These are phyloP conservation scores for Gynostemma pentaphyllum DNA, from an alignment of 306 rosid species.

Conservation along the genomic window DNA sequence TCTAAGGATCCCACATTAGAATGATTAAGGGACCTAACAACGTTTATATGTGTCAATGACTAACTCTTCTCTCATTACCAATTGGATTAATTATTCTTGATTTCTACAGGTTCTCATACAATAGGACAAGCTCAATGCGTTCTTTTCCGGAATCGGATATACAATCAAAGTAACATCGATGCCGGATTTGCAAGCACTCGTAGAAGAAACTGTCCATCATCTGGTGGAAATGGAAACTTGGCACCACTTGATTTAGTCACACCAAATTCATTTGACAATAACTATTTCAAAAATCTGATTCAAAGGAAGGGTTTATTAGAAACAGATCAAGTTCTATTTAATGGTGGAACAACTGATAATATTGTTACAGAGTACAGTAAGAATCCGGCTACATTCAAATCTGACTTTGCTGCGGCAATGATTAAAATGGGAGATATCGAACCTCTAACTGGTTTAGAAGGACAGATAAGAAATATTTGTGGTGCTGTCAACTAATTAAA, in stretches of 20 bases:
- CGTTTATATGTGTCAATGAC: too few relatives aligned
- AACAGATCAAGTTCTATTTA: constrained; percentile 28
- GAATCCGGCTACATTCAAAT: constrained; percentile 1
- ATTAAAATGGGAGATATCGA: constrained; percentile 20
- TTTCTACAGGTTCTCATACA: constrained; percentile 17
- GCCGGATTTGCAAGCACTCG: constrained; percentile 37
- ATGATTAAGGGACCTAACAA: too few relatives aligned
- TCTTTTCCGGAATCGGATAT: constrained; percentile 36
- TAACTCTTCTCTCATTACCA: too few relatives aligned
- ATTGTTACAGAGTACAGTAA: constrained; percentile 15
- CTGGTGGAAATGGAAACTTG: constrained; percentile 17
- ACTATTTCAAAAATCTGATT: constrained; percentile 40
- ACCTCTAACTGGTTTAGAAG: constrained; percentile 15
- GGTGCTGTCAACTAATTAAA: constrained; percentile 12
- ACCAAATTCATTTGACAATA: constrained; percentile 45
- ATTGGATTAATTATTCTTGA: too few relatives aligned
- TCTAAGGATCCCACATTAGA: too few relatives aligned
- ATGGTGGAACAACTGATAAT: constrained; percentile 16
- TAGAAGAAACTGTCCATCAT: constrained; percentile 27
- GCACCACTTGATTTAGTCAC: constrained; percentile 48
- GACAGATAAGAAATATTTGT: constrained; percentile 17
- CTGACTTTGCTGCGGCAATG: constrained; percentile 19
- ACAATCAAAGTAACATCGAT: constrained; percentile 31
- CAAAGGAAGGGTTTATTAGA: constrained; percentile 45
- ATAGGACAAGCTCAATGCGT: constrained; percentile 40